Conservation (phyloP, 768 basidiomycete species). For the Russula earlei region DNA sequence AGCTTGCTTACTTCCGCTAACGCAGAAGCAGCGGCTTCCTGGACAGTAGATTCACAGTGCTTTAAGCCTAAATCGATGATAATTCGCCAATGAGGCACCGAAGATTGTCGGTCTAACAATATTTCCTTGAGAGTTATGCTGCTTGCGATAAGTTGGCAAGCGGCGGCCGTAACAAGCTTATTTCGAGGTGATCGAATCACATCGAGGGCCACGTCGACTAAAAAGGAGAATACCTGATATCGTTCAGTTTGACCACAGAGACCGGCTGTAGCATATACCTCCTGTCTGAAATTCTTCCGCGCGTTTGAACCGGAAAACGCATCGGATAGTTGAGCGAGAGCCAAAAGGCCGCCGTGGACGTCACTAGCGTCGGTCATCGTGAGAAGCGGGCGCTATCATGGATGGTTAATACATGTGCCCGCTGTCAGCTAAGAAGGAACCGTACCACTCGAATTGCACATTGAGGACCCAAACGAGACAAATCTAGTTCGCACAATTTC, state of each 20-base stretch:
- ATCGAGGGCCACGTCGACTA: slow-evolving; percentile 49
- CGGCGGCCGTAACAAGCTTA: slow-evolving; percentile 59
- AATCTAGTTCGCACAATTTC: slow-evolving; percentile 53
- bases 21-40: slow-evolving; percentile 67
- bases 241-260: neutral
- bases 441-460: slow-evolving; percentile 47
- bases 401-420: slow-evolving; percentile 9
- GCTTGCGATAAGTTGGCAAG: slow-evolving; percentile 60
- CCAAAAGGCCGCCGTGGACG: slow-evolving; percentile 75
- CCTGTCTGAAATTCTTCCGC: slow-evolving; percentile 24
- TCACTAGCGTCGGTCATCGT: slow-evolving; percentile 57
- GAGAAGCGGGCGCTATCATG: slow-evolving; percentile 42
- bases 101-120: slow-evolving; percentile 31
- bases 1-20: slow-evolving; percentile 62
- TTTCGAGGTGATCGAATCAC: slow-evolving; percentile 56
- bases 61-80: slow-evolving; percentile 66
- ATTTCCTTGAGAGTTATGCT: slow-evolving; percentile 53
- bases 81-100: slow-evolving; percentile 53
- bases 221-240: slow-evolving; percentile 53
- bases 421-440: slow-evolving; percentile 12
- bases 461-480: slow-evolving; percentile 41
- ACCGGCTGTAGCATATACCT: slow-evolving; percentile 35
- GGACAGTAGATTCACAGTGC: slow-evolving; percentile 52
- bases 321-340: slow-evolving; percentile 62
- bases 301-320: slow-evolving; percentile 35